Conservation (phyloP, 2,329 filamentous ascomycete genomes). For the Pseudogymnoascus sp. region DNA sequence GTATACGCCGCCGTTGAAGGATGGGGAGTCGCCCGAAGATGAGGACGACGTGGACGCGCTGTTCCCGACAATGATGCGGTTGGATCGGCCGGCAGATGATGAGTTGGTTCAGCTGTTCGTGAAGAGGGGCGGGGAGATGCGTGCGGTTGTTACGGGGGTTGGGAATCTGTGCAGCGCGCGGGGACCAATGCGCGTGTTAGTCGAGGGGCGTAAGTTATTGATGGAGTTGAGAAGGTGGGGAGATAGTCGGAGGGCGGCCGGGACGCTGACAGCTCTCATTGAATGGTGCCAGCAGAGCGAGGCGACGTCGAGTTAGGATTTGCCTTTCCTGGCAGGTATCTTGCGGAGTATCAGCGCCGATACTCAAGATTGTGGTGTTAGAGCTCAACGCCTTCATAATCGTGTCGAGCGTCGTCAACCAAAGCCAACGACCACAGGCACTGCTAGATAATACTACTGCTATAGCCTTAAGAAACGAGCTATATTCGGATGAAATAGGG, state of each 20-base stretch:
- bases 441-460: background rate
- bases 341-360: background rate
- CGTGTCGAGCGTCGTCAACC: background rate
- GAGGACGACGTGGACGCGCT: slow-evolving; percentile 17
- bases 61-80: slow-evolving; percentile 40
- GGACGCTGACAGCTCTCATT: background rate
- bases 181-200: slow-evolving; percentile 33
- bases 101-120: slow-evolving; percentile 52
- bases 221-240: slow-evolving; percentile 22
- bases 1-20: background rate
- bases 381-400: background rate
- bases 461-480: background rate
- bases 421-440: background rate
- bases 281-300: background rate
- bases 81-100: slow-evolving; percentile 51
- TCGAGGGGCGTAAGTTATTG: slow-evolving; percentile 34
- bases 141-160: slow-evolving; percentile 44
- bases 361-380: background rate
- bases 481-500: background rate
- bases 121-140: slow-evolving; percentile 41
- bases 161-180: slow-evolving; percentile 39
- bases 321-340: background rate
- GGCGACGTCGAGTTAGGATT: background rate
- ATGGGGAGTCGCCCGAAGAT: background rate
- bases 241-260: slow-evolving; percentile 10